Evolutionary conservation across 371 early-diverging fungal genomes (phyloP).

Genomic region (Mucor circinelloides): DNA sequence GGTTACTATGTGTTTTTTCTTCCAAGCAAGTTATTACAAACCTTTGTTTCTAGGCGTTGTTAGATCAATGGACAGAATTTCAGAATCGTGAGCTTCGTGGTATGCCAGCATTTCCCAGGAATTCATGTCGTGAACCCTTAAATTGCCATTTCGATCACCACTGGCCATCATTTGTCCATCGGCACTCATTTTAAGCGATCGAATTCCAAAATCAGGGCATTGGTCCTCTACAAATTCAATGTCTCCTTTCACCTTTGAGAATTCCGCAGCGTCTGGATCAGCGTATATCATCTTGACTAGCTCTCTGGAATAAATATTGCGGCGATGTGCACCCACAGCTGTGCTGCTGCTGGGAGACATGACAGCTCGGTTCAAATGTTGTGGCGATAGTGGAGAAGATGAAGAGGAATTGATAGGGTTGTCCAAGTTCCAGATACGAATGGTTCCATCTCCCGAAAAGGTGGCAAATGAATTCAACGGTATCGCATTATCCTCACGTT

Average conservation of each 20-base stretch:
- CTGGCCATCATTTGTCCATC: conserved; percentile 73
- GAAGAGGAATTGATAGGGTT: conserved; percentile 12
- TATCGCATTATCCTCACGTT: conserved; percentile 24
- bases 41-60: conserved; percentile 34
- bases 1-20: background rate
- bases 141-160: conserved; percentile 80
- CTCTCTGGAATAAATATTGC: conserved; percentile 66
- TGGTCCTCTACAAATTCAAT: conserved; percentile 42
- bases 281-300: conserved; percentile 64
- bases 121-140: conserved; percentile 65
- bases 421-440: conserved; percentile 82
- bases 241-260: conserved; percentile 37
- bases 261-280: conserved; percentile 49
- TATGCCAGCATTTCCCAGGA: conserved; percentile 66
- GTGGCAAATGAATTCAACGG: conserved; percentile 76
- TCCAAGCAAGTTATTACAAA: background rate
- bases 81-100: conserved; percentile 85
- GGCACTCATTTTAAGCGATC: conserved; percentile 68
- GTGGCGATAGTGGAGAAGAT: conserved; percentile 25
- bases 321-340: conserved; percentile 26
- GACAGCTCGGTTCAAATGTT: background rate
- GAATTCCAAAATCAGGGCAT: conserved; percentile 66
- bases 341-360: conserved; percentile 39
- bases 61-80: conserved; percentile 80
- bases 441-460: conserved; percentile 80